phyloP scores from a whole-genome alignment of 192 early-diverging fungal species.

The Podila clonocystis region DNA sequence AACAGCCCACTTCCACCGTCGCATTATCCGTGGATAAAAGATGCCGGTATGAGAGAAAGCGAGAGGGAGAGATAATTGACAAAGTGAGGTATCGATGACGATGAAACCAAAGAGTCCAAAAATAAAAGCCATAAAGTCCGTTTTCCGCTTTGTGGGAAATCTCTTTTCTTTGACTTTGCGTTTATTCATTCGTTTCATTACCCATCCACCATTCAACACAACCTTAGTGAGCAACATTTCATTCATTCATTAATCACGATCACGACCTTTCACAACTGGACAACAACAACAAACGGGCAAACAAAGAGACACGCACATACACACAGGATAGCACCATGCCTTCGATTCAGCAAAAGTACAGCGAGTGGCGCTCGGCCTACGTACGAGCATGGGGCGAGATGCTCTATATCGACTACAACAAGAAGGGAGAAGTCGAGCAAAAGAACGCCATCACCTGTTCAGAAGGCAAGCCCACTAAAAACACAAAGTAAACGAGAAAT shows the following conservation, averaged over 20 bases:
- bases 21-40: too few relatives aligned
- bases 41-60: too few relatives aligned
- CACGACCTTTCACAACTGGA: neutral
- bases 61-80: too few relatives aligned
- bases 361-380: slow-evolving; percentile 49
- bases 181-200: neutral
- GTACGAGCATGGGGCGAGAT: slow-evolving; percentile 58
- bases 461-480: slow-evolving; percentile 51
- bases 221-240: too few relatives aligned
- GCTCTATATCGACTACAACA: slow-evolving; percentile 64
- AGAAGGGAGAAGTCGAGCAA: slow-evolving; percentile 55
- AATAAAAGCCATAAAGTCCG: neutral
- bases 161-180: neutral
- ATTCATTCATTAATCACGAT: neutral
- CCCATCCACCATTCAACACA: neutral
- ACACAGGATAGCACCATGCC: slow-evolving; percentile 21
- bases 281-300: neutral
- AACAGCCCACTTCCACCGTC: too few relatives aligned
- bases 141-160: neutral
- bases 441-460: slow-evolving; percentile 61
- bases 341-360: slow-evolving; percentile 36
- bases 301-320: neutral
- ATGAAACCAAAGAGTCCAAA: too few relatives aligned
- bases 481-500: too few relatives aligned
- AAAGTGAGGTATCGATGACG: too few relatives aligned